Base-by-base conservation (phyloP, 768 basidiomycete genomes). In the Tricholoma sp. region DNA sequence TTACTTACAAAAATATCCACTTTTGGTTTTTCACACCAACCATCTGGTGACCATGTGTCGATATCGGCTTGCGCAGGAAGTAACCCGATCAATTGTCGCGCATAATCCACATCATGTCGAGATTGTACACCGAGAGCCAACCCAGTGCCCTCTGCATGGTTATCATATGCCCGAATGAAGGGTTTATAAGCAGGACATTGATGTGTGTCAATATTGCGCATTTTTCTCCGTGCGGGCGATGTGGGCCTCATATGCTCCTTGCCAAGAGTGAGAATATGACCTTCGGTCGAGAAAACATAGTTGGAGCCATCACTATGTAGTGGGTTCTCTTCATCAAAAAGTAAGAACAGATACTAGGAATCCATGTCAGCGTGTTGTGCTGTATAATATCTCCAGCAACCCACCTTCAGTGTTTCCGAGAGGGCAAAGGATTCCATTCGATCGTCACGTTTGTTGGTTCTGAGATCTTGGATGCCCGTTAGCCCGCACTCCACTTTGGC, bases 341-440 rank as follows among this genome's bases (percentile, higher is more conserved):
- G 76, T 39, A 98, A 79, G 71, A 85, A 98, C 16, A 98, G 81
- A 76, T 98, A 99, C 90, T 98, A 52, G 27, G 9, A 31, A 1
- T 22, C 18, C 18, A 41, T 10, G 34, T 37, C 55, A 50, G 58
- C 37, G 50, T 50, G 19, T 18, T 31, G 14, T 7, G 18, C 29
- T 43, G 53, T 27, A 39, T 41, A 21, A n/a, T 50, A 18, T 29
- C 29, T 21, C 11, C 34, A 32, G 22, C 24, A 14, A 39, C 71
- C 31, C 58, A 88, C 93, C 80, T 95, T 96, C 49, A 97, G 74
- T 0, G 94, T 94, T 73, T 96, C 95, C 3, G 91, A 94, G 31
- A 98, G 77, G n/a, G 84, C 84, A 69, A 98, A 99, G 4, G 90
- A 93, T 70, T 98, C 97, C 97, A 98, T 98, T 58, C 96, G 83